Evolutionary conservation across 164 flowering plant species (phyloP).

Genomic region (Taxillus chinensis): DNA sequence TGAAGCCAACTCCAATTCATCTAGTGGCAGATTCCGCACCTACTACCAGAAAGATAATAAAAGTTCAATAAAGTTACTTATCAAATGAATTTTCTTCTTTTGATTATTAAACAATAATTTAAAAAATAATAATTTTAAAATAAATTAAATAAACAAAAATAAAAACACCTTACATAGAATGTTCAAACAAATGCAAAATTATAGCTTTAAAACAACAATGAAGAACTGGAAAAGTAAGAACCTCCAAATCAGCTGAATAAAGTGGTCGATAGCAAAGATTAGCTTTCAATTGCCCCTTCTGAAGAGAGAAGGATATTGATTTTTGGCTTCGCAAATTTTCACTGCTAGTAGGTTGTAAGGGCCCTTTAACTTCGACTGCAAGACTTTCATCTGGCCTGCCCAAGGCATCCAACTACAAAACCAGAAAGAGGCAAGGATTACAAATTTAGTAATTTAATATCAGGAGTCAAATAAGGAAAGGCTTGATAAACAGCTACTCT

Average conservation of each 20-base stretch:
- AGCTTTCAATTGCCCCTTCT: constrained; percentile 87
- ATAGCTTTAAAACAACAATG: background rate
- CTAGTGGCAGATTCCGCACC: constrained; percentile 87
- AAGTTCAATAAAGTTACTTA: background rate
- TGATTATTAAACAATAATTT: background rate
- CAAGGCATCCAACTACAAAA: constrained; percentile 70
- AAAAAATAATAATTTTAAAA: background rate
- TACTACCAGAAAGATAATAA: constrained; percentile 13
- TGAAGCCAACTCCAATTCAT: constrained; percentile 95
- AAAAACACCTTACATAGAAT: too few species aligned
- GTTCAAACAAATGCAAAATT: background rate
- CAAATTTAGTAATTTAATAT: background rate
- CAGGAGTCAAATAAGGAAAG: too few species aligned
- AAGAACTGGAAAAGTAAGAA: constrained; percentile 11
- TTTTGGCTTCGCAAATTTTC: constrained; percentile 39
- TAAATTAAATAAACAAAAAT: too few species aligned
- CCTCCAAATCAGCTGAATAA: constrained; percentile 82
- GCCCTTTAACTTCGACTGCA: constrained; percentile 56
- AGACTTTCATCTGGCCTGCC: constrained; percentile 98
- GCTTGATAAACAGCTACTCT: too few species aligned
- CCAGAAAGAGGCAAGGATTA: constrained; percentile 6
- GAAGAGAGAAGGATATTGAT: constrained; percentile 64
- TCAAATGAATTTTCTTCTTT: background rate
- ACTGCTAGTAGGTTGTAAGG: constrained; percentile 34
- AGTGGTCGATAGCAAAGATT: constrained; percentile 58